A percentile compares a stretch with the other conserved stretches of the same genome.
phyloP scores from a whole-genome alignment of 2,329 filamentous ascomycete genomes.

The Colletotrichum orbiculare region DNA sequence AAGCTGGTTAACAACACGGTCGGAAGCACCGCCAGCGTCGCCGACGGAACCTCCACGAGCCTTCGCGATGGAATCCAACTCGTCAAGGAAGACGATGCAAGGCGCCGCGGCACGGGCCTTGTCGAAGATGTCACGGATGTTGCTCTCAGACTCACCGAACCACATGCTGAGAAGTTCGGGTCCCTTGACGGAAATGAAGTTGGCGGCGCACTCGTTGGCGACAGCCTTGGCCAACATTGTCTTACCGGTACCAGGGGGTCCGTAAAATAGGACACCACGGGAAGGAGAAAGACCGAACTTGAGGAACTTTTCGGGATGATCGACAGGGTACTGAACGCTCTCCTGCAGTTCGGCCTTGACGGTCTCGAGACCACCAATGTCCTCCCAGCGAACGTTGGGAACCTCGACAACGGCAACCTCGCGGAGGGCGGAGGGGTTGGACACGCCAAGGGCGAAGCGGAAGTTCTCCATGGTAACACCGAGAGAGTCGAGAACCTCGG shows the following conservation, averaged over 20 bases:
- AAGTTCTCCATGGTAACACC: conserved; percentile 99
- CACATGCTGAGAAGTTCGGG: conserved; percentile 99
- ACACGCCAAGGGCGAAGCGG: conserved; percentile 96
- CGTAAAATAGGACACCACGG: conserved; percentile 98
- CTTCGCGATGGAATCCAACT: conserved; percentile 99
- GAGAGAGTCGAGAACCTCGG: conserved; percentile 96
- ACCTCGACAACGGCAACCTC: conserved; percentile 99
- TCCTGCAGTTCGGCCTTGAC: conserved; percentile 99
- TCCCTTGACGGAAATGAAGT: conserved; percentile 99
- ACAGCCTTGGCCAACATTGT: conserved; percentile 99
- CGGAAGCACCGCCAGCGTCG: conserved; percentile 96
- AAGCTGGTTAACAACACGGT: conserved; percentile 99
- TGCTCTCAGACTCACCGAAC: conserved; percentile 99
- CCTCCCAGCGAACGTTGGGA: conserved; percentile 99
- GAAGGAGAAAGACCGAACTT: conserved; percentile 99
- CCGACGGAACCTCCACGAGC: conserved; percentile 96
- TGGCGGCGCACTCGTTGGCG: conserved; percentile 98
- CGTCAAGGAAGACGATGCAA: conserved; percentile 98
- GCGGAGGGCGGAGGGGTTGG: conserved; percentile 97
- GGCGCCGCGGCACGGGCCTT: conserved; percentile 98
- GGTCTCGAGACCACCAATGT: conserved; percentile 96
- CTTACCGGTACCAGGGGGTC: conserved; percentile 99
- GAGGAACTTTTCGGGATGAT: conserved; percentile 99
- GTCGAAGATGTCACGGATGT: conserved; percentile 99
- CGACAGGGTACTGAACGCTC: conserved; percentile 98